Conservation (phyloP, 768 basidiomycete genomes). For the Amanita exitialis region DNA sequence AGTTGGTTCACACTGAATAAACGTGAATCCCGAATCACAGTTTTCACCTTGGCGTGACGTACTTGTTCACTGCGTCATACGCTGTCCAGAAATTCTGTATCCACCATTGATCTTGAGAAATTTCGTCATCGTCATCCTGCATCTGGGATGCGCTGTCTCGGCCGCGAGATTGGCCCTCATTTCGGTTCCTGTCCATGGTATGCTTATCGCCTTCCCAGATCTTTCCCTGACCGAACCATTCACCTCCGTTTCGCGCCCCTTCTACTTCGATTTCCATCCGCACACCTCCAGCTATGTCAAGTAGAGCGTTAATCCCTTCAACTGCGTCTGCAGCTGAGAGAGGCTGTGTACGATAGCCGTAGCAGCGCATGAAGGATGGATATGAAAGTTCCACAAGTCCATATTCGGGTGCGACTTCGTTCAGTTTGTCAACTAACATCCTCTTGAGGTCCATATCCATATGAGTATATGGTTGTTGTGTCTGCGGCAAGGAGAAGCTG, state of each 20-base stretch:
- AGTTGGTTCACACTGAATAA: conserved; percentile 54
- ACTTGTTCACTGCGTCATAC: conserved; percentile 89
- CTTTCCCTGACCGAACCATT: conserved; percentile 87
- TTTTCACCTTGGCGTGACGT: conserved; percentile 21
- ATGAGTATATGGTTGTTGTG: conserved; percentile 86
- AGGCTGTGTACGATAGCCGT: conserved; percentile 82
- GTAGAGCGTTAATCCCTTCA: conserved; percentile 76
- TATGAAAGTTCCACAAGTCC: conserved; percentile 90
- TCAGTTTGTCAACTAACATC: conserved; percentile 68
- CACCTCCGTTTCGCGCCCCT: conserved; percentile 82
- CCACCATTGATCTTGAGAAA: conserved; percentile 57
- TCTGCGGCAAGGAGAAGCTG: conserved; percentile 90
- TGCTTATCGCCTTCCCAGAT: conserved; percentile 48
- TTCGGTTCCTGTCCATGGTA: neutral
- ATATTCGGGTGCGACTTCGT: conserved; percentile 88
- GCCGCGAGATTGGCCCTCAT: conserved; percentile 7
- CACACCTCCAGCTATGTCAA: conserved; percentile 90
- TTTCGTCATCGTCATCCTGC: conserved; percentile 19
- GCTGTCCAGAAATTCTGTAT: conserved; percentile 92
- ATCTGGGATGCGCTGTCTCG: neutral
- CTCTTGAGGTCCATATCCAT: conserved; percentile 96
- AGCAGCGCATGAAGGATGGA: conserved; percentile 87
- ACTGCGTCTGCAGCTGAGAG: conserved; percentile 90
- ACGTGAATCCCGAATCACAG: neutral
- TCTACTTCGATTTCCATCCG: conserved; percentile 85